Evolutionary conservation across 2,329 filamentous ascomycete species (phyloP).

Genomic region (Aspergillus amoenus): DNA sequence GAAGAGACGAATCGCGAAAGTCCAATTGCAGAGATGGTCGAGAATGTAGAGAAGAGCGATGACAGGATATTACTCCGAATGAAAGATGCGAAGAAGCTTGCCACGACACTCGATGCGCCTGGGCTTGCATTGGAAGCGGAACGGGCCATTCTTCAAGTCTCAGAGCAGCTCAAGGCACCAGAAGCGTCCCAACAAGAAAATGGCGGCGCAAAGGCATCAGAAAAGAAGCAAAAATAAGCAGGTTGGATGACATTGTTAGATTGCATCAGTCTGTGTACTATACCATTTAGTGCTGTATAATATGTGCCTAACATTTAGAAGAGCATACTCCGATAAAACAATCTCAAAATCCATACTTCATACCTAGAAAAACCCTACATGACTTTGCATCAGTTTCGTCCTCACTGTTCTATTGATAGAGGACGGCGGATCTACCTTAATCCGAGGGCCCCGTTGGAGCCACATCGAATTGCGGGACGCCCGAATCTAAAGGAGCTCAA

Average conservation of each 20-base stretch:
- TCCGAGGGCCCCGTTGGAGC: conserved; percentile 19
- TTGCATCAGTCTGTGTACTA: neutral
- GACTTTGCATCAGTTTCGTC: neutral
- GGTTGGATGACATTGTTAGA: neutral
- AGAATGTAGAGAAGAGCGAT: conserved; percentile 39
- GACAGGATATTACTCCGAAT: conserved; percentile 48
- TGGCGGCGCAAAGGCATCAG: conserved; percentile 2
- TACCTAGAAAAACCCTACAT: neutral
- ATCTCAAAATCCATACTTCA: neutral
- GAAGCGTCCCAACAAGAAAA: conserved; percentile 20
- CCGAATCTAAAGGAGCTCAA: conserved; percentile 17
- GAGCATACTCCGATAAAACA: neutral
- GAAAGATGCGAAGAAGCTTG: conserved; percentile 57
- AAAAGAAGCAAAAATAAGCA: conserved; percentile 27
- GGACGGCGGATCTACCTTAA: conserved; percentile 27
- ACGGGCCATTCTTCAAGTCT: conserved; percentile 72
- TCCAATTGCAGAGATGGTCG: conserved; percentile 30
- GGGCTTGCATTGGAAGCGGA: conserved; percentile 72
- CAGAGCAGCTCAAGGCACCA: conserved; percentile 34
- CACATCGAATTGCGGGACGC: conserved; percentile 18
- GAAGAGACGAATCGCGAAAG: conserved; percentile 28
- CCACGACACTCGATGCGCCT: conserved; percentile 64
- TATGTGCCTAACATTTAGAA: neutral
- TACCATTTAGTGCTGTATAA: neutral
- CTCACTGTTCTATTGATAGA: neutral